A percentile compares a stretch with the other conserved stretches of the same genome.
These are phyloP conservation scores for Jamesozyma spencerorum DNA, from an alignment of 805 yeast species.

Conservation along the genomic window DNA sequence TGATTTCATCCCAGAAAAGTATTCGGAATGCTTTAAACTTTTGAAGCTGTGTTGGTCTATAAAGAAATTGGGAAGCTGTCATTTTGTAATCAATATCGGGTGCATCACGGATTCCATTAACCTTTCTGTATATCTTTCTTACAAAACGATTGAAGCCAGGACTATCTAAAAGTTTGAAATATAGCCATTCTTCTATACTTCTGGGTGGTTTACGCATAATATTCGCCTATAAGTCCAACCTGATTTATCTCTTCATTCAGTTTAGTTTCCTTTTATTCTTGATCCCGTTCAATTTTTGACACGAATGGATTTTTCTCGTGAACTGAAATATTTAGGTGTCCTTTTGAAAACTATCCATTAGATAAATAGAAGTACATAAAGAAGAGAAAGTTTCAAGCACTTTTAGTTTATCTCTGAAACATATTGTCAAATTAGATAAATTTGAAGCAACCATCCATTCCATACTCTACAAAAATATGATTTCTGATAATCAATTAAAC, in stretches of 20 bases:
- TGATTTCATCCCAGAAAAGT: conserved; percentile 53
- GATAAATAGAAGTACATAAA: background rate
- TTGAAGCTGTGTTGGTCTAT: conserved; percentile 45
- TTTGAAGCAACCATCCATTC: too few relatives aligned
- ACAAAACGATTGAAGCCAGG: conserved; percentile 57
- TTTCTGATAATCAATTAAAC: conserved; percentile 73
- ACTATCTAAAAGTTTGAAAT: conserved; percentile 43
- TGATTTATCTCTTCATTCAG: background rate
- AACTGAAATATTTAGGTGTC: background rate
- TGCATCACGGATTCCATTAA: conserved; percentile 46
- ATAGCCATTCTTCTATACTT: conserved; percentile 41
- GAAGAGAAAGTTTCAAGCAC: too few relatives aligned
- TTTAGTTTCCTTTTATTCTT: too few relatives aligned
- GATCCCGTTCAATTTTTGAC: background rate
- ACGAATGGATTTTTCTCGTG: background rate
- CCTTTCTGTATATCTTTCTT: conserved; percentile 47
- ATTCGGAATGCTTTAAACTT: conserved; percentile 51
- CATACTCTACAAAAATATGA: conserved; percentile 40
- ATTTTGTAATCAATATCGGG: conserved; percentile 26
- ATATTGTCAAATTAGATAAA: too few relatives aligned
- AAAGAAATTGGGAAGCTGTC: conserved; percentile 17
- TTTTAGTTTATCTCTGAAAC: too few relatives aligned
- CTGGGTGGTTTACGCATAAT: conserved; percentile 23
- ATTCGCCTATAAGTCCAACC: too few relatives aligned
- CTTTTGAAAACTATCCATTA: background rate